Conservation (phyloP, 2,329 filamentous ascomycete genomes). For the Cladobotryum mycophilum region DNA sequence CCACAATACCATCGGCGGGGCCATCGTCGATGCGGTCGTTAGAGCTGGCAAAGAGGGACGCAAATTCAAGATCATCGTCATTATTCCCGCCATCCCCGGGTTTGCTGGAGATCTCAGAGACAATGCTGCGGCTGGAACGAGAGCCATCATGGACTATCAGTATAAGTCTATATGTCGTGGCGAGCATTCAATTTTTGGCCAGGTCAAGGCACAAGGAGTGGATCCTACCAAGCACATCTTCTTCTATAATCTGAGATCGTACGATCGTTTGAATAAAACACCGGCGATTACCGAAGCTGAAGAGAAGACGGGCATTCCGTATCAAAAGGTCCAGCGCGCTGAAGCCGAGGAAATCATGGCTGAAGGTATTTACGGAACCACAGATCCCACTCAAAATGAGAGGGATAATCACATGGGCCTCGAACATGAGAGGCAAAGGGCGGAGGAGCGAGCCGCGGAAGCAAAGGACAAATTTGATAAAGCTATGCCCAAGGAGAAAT, state of each 20-base stretch:
- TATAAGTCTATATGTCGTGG: constrained; percentile 94
- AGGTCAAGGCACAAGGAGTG: constrained; percentile 64
- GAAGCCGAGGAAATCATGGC: constrained; percentile 86
- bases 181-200: constrained; percentile 81
- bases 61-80: constrained; percentile 83
- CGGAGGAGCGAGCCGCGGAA: constrained; percentile 35
- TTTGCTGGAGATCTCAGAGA: constrained; percentile 88
- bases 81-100: constrained; percentile 88
- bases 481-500: constrained; percentile 32
- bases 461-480: constrained; percentile 49
- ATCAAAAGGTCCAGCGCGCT: constrained; percentile 79
- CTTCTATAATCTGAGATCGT: constrained; percentile 88
- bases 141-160: constrained; percentile 98
- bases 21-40: constrained; percentile 87
- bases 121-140: constrained; percentile 74
- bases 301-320: constrained; percentile 72
- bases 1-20: constrained; percentile 77
- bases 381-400: constrained; percentile 32
- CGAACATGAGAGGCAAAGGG: constrained; percentile 29
- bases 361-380: constrained; percentile 58
- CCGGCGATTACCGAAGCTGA: constrained; percentile 67
- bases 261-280: constrained; percentile 86
- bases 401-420: constrained; percentile 45
- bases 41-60: constrained; percentile 72
- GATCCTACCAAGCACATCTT: constrained; percentile 79